Percentiles rank a stretch among this genome's conserved stretches.
Evolutionary conservation across 345 rosid species (phyloP).

Genomic region (Mercurialis annua): DNA sequence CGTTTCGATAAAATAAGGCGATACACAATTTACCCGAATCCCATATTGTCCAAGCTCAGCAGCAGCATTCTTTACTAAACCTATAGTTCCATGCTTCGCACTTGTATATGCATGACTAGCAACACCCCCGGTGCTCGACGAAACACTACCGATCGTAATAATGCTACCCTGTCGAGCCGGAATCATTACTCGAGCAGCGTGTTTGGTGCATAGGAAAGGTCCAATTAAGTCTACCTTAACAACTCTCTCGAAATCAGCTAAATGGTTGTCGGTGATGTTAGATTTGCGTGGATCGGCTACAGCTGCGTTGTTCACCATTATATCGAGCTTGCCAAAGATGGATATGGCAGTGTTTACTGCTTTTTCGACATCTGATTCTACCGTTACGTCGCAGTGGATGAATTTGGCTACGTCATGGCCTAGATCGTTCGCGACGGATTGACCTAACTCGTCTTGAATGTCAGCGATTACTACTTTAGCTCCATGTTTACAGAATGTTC

Average conservation of each 20-base stretch:
- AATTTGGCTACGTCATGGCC: not conserved
- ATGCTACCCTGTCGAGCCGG: slow-evolving; percentile 24
- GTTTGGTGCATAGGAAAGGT: slow-evolving; percentile 29
- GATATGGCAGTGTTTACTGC: slow-evolving; percentile 17
- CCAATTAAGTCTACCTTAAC: slow-evolving; percentile 19
- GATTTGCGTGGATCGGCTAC: not conserved
- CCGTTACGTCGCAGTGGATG: slow-evolving; percentile 10
- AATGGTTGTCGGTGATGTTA: not conserved
- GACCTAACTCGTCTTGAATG: slow-evolving; percentile 1
- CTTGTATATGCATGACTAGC: slow-evolving; percentile 10
- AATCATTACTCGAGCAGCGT: slow-evolving; percentile 33
- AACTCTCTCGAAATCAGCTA: slow-evolving; percentile 18
- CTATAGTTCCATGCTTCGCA: not conserved
- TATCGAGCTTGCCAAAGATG: slow-evolving; percentile 29
- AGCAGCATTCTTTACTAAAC: slow-evolving; percentile 11
- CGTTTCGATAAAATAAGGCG: slow-evolving; percentile 12
- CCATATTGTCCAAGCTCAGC: slow-evolving; percentile 22
- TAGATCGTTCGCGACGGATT: not conserved
- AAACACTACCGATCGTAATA: slow-evolving; percentile 7
- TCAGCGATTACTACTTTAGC: slow-evolving; percentile 6
- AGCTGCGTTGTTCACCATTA: slow-evolving; percentile 38
- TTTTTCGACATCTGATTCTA: slow-evolving; percentile 1
- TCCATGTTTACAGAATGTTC: slow-evolving; percentile 3
- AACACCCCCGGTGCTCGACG: slow-evolving; percentile 7
- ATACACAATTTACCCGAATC: slow-evolving; percentile 23